Evolutionary conservation across 495 filamentous ascomycete genomes (phyloP).

Genomic region (Arthonia radiata): DNA sequence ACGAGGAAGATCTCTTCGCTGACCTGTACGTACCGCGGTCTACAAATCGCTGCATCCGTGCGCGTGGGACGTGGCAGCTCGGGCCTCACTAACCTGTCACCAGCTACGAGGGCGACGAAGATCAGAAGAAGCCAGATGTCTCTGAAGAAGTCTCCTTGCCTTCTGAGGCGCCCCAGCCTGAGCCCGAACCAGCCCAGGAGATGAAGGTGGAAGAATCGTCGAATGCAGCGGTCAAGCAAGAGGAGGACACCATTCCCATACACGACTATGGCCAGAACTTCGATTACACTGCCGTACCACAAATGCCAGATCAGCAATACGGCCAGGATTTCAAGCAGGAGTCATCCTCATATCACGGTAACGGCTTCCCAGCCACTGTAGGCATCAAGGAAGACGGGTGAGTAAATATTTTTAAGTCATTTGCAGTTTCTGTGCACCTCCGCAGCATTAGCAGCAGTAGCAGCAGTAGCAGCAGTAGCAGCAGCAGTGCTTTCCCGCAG

Average conservation of each 20-base stretch:
- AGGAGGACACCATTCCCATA: conserved; percentile 13
- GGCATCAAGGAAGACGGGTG: conserved; percentile 98
- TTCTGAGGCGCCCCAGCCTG: background rate
- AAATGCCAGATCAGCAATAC: too few relatives aligned
- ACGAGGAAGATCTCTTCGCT: conserved; percentile 95
- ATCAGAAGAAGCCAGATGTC: conserved; percentile 17
- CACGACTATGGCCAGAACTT: too few relatives aligned
- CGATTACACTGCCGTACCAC: too few relatives aligned
- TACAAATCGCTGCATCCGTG: conserved; percentile 1
- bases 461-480: conserved; percentile 3
- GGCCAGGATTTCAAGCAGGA: too few relatives aligned
- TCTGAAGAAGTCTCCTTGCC: conserved; percentile 9
- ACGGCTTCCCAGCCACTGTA: conserved; percentile 16
- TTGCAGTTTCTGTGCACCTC: conserved; percentile 7
- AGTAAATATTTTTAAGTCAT: conserved; percentile 25
- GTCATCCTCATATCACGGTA: too few relatives aligned
- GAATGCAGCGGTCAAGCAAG: conserved; percentile 1
- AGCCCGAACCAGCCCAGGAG: background rate
- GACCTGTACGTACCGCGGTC: conserved; percentile 59
- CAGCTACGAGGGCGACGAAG: conserved; percentile 77
- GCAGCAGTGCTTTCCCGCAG: too few relatives aligned
- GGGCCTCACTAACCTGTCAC: conserved; percentile 2
- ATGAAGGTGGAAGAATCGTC: background rate
- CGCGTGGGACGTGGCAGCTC: conserved; percentile 1
- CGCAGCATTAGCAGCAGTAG: conserved; percentile 2